These are phyloP conservation scores for Linnemannia zychae DNA, from an alignment of 192 early-diverging fungal species.

Conservation along the genomic window DNA sequence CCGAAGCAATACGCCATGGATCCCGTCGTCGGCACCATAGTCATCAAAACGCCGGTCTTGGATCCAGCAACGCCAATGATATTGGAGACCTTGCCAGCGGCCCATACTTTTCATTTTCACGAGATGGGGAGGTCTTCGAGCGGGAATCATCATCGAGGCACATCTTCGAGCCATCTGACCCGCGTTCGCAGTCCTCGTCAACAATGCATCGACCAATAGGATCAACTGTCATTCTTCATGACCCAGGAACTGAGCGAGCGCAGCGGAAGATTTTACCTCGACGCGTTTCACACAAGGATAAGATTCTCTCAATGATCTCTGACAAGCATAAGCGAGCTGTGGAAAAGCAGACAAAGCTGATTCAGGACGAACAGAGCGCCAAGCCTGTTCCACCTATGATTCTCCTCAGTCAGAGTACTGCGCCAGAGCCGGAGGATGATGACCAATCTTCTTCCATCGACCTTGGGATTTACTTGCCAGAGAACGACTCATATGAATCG, in stretches of 20 bases:
- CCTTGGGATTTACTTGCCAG: neutral
- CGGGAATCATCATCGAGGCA: constrained; percentile 8
- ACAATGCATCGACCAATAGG: constrained; percentile 33
- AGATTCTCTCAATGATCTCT: constrained; percentile 47
- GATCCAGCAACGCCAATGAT: constrained; percentile 2
- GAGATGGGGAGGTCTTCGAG: constrained; percentile 44
- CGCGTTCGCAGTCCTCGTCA: constrained; percentile 11
- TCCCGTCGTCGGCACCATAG: constrained; percentile 22
- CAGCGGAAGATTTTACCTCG: constrained; percentile 35
- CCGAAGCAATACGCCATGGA: neutral
- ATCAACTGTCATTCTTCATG: constrained; percentile 42
- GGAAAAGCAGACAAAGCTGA: constrained; percentile 34
- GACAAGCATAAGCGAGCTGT: constrained; percentile 43
- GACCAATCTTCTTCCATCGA: neutral
- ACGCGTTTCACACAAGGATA: constrained; percentile 49
- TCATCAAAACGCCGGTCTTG: constrained; percentile 11
- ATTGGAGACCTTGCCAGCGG: constrained; percentile 19
- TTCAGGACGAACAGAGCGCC: constrained; percentile 27
- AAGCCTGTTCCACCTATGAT: constrained; percentile 51
- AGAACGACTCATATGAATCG: neutral
- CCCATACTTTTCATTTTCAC: constrained; percentile 44
- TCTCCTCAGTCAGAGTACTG: constrained; percentile 52
- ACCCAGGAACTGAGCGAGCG: constrained; percentile 34
- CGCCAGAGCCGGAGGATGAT: constrained; percentile 8
- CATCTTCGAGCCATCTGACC: neutral